A percentile compares a stretch with the other conserved stretches of the same genome.
Conservation (phyloP, 1,284 basidiomycete genomes). For the Rhodotorula sp. region DNA sequence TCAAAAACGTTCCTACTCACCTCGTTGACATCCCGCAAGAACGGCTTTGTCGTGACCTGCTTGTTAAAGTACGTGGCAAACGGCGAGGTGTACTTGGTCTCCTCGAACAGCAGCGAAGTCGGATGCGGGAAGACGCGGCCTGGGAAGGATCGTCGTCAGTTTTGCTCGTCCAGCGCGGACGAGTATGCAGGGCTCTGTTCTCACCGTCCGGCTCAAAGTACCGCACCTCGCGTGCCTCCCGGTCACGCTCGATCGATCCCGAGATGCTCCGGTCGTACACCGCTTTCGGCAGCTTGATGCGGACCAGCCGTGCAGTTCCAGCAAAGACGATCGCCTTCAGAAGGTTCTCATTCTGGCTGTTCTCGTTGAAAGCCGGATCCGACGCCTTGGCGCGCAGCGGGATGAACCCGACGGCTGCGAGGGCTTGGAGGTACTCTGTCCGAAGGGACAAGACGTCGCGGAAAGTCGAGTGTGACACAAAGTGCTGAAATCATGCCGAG, state of each 20-base stretch:
- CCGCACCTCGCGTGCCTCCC: conserved; percentile 75
- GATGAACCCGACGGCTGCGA: conserved; percentile 69
- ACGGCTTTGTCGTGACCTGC: conserved; percentile 79
- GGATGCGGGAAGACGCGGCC: conserved; percentile 78
- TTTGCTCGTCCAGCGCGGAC: conserved; percentile 38
- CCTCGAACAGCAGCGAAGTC: conserved; percentile 73
- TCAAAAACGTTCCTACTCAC: conserved; percentile 50
- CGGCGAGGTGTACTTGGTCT: conserved; percentile 66
- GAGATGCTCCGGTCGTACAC: conserved; percentile 78
- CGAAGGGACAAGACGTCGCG: conserved; percentile 80
- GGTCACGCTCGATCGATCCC: conserved; percentile 76
- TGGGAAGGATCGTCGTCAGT: background rate
- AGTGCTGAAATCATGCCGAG: conserved; percentile 59
- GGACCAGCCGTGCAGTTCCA: conserved; percentile 53
- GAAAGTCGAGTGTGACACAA: conserved; percentile 70
- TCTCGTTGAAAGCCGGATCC: conserved; percentile 30
- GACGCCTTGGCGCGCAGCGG: conserved; percentile 17
- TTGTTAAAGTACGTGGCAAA: conserved; percentile 82
- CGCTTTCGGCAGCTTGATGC: conserved; percentile 69
- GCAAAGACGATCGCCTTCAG: conserved; percentile 78
- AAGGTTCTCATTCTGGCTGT: conserved; percentile 63
- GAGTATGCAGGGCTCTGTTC: background rate
- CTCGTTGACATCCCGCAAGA: conserved; percentile 83
- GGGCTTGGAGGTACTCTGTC: conserved; percentile 69
- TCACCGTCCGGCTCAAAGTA: conserved; percentile 61